Evolutionary conservation across 1,139 yeast species (phyloP).

Genomic region (Yamadazyma conglobata): DNA sequence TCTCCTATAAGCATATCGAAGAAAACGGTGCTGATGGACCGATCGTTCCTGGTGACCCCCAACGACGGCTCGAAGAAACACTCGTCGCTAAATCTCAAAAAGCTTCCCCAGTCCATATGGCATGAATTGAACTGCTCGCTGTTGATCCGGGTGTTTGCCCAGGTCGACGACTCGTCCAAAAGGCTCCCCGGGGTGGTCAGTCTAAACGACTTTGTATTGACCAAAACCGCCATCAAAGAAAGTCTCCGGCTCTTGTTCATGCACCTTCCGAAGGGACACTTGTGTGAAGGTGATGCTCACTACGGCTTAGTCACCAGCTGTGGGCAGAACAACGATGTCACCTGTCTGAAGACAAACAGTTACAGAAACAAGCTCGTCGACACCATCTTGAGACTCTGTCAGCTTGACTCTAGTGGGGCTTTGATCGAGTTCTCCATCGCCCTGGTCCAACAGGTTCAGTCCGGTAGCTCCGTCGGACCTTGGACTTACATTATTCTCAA

Average conservation of each 20-base stretch:
- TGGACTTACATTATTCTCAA: conserved; percentile 27
- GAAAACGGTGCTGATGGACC: conserved; percentile 25
- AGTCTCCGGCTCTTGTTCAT: conserved; percentile 21
- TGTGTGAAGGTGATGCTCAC: conserved; percentile 25
- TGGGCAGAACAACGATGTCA: conserved; percentile 18
- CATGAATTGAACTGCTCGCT: conserved; percentile 36
- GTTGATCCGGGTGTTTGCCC: conserved; percentile 28
- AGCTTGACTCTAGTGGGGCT: conserved; percentile 19
- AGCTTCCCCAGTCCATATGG: conserved; percentile 25
- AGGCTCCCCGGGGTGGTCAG: conserved; percentile 36
- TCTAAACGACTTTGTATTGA: conserved; percentile 20
- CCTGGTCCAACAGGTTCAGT: conserved; percentile 3
- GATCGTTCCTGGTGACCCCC: conserved; percentile 27
- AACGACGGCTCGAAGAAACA: conserved; percentile 19
- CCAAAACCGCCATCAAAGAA: conserved; percentile 15
- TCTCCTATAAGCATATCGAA: conserved; percentile 21
- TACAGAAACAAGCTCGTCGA: conserved; percentile 37
- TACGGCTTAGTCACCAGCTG: conserved; percentile 32
- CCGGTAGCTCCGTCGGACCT: conserved; percentile 15
- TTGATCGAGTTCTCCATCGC: conserved; percentile 21
- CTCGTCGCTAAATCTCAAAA: conserved; percentile 18
- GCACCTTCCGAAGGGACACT: conserved; percentile 25
- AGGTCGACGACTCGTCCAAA: conserved; percentile 32
- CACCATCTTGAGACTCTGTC: conserved; percentile 24
- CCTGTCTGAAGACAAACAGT: conserved; percentile 19